A percentile compares a stretch with the other conserved stretches of the same genome.
phyloP scores from a whole-genome alignment of 2,329 filamentous ascomycete genomes.

The Pseudocercospora crystallina region DNA sequence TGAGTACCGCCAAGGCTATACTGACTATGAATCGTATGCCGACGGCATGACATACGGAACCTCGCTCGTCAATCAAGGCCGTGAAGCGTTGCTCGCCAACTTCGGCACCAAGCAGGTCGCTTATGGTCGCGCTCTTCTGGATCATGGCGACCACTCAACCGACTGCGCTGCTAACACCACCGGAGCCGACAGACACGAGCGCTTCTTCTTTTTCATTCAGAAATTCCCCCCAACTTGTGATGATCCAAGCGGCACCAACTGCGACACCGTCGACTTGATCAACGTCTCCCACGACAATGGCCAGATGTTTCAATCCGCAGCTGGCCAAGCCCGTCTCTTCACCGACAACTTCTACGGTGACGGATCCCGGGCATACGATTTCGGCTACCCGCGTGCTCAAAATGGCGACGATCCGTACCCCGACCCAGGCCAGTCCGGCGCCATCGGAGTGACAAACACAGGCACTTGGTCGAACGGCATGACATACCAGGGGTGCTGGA shows the following conservation, averaged over 20 bases:
- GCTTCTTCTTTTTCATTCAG: slow-evolving; percentile 39
- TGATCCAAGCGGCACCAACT: slow-evolving; percentile 24
- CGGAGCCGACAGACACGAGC: slow-evolving; percentile 37
- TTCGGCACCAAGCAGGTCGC: slow-evolving; percentile 35
- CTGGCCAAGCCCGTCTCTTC: slow-evolving; percentile 36
- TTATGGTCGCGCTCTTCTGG: slow-evolving; percentile 35
- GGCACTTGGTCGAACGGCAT: slow-evolving; percentile 21
- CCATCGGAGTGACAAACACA: slow-evolving; percentile 4
- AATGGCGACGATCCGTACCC: slow-evolving; percentile 24
- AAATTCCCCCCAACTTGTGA: slow-evolving; percentile 32
- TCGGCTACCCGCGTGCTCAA: slow-evolving; percentile 34
- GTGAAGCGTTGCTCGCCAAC: slow-evolving; percentile 30
- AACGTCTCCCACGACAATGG: slow-evolving; percentile 34
- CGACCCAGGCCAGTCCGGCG: slow-evolving; percentile 1
- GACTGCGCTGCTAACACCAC: slow-evolving; percentile 33
- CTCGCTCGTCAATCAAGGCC: slow-evolving; percentile 28
- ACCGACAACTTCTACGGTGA: slow-evolving; percentile 38
- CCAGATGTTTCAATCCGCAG: slow-evolving; percentile 34
- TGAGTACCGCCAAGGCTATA: slow-evolving; percentile 34
- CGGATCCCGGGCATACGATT: slow-evolving; percentile 30
- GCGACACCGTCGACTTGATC: slow-evolving; percentile 36
- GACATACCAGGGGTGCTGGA: slow-evolving; percentile 38
- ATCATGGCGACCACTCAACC: slow-evolving; percentile 35
- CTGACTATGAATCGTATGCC: slow-evolving; percentile 29
- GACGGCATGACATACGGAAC: slow-evolving; percentile 26